phyloP scores from a whole-genome alignment of 2,329 filamentous ascomycete species.

The Domatiomyces globalis region DNA sequence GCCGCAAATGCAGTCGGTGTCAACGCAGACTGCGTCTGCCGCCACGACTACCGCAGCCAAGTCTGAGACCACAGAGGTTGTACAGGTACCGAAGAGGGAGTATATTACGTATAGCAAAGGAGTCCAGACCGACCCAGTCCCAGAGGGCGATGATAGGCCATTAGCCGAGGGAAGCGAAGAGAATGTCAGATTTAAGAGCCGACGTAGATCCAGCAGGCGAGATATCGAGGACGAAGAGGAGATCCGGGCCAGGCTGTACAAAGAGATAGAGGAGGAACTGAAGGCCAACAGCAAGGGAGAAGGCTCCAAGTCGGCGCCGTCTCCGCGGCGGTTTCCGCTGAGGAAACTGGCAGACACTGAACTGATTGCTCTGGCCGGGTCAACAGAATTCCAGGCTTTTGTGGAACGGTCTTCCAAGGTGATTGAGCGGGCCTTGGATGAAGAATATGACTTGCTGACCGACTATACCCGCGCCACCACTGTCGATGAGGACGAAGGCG shows the following conservation, averaged over 20 bases:
- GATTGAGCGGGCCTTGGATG: slow-evolving; percentile 84
- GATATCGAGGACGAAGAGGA: slow-evolving; percentile 79
- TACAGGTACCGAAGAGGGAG: slow-evolving; percentile 42
- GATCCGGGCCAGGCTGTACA: slow-evolving; percentile 65
- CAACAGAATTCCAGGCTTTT: slow-evolving; percentile 87
- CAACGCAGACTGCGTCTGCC: slow-evolving; percentile 59
- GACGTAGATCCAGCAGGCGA: slow-evolving; percentile 63
- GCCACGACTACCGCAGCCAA: slow-evolving; percentile 31
- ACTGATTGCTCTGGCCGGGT: slow-evolving; percentile 75
- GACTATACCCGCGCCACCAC: slow-evolving; percentile 76
- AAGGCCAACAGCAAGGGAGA: slow-evolving; percentile 35
- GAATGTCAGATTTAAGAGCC: slow-evolving; percentile 35
- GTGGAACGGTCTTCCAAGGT: slow-evolving; percentile 93
- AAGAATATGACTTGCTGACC: slow-evolving; percentile 89
- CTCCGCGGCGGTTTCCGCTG: slow-evolving; percentile 52
- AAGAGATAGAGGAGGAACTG: slow-evolving; percentile 86
- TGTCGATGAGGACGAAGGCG: slow-evolving; percentile 64
- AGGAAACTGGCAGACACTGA: slow-evolving; percentile 73
- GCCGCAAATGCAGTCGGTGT: slow-evolving; percentile 31
- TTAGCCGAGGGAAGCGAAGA: slow-evolving; percentile 52
- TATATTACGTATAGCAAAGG: slow-evolving; percentile 94
- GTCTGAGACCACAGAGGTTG: slow-evolving; percentile 6
- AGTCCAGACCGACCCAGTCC: slow-evolving; percentile 62
- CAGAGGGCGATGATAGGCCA: slow-evolving; percentile 29
- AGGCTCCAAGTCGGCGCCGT: slow-evolving; percentile 23